These are phyloP conservation scores for Tylopilus rubrobrunneus DNA, from an alignment of 768 basidiomycete genomes.

Conservation along the genomic window DNA sequence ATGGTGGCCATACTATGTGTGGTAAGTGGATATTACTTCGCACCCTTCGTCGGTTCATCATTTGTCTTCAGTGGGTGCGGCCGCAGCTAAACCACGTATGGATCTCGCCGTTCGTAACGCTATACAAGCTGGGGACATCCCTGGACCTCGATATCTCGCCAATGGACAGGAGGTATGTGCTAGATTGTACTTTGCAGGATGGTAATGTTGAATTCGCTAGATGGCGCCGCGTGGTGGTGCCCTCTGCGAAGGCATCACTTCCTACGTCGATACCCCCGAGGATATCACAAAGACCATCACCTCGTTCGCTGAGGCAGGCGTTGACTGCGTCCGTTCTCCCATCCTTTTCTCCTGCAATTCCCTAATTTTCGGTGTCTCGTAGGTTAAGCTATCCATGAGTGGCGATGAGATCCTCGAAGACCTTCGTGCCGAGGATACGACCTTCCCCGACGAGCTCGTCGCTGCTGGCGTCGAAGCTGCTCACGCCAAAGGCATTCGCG, in stretches of 20 bases:
- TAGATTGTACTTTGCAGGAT: not conserved
- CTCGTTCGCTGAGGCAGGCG: slow-evolving; percentile 22
- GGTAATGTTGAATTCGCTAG: slow-evolving; percentile 5
- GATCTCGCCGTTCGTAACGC: slow-evolving; percentile 34
- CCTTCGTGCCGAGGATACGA: slow-evolving; percentile 34
- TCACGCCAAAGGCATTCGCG: slow-evolving; percentile 34
- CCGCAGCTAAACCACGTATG: slow-evolving; percentile 31
- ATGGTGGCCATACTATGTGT: slow-evolving; percentile 39
- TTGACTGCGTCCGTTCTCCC: slow-evolving; percentile 17
- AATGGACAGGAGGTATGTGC: slow-evolving; percentile 32
- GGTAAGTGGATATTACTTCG: slow-evolving; percentile 8
- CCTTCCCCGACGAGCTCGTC: slow-evolving; percentile 33
- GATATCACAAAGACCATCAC: slow-evolving; percentile 28
- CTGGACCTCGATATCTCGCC: slow-evolving; percentile 35
- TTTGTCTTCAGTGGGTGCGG: slow-evolving; percentile 29
- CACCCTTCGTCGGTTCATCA: not conserved
- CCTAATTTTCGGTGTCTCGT: not conserved
- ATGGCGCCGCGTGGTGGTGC: slow-evolving; percentile 32
- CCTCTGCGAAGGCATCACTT: slow-evolving; percentile 31
- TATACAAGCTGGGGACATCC: slow-evolving; percentile 32
- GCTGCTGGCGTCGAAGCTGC: slow-evolving; percentile 34
- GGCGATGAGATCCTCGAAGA: slow-evolving; percentile 35
- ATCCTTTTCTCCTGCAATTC: not conserved
- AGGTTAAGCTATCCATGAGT: slow-evolving; percentile 36
- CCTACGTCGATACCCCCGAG: slow-evolving; percentile 27